Conservation (phyloP, 768 basidiomycete species). For the Leccinum pellstonianum region DNA sequence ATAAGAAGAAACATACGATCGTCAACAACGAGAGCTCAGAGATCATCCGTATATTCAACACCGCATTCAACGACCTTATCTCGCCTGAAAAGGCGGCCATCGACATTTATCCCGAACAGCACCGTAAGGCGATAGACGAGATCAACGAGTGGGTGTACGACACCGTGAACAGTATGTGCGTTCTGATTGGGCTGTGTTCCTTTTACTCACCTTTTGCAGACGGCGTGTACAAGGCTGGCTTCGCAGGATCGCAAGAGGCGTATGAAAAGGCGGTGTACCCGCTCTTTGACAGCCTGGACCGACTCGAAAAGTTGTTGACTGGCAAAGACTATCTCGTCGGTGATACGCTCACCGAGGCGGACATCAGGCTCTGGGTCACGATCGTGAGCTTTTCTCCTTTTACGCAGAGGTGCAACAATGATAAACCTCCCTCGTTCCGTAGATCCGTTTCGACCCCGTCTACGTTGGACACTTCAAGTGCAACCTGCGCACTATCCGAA, state of each 20-base stretch:
- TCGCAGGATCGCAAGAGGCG: slow-evolving; percentile 76
- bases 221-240: slow-evolving; percentile 88
- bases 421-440: not conserved
- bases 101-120: slow-evolving; percentile 76
- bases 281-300: slow-evolving; percentile 79
- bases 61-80: slow-evolving; percentile 73
- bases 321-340: slow-evolving; percentile 86
- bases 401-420: not conserved
- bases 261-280: slow-evolving; percentile 76
- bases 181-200: slow-evolving; percentile 5
- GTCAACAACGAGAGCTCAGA: slow-evolving; percentile 97
- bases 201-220: slow-evolving; percentile 38
- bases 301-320: slow-evolving; percentile 70
- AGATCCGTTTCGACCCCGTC: slow-evolving; percentile 88
- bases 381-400: slow-evolving; percentile 52
- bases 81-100: slow-evolving; percentile 61
- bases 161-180: slow-evolving; percentile 70
- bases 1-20: slow-evolving; percentile 80
- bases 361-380: slow-evolving; percentile 89
- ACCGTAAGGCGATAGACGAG: slow-evolving; percentile 75
- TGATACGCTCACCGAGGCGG: slow-evolving; percentile 78
- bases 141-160: slow-evolving; percentile 87
- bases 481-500: slow-evolving; percentile 81
- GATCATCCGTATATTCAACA: slow-evolving; percentile 93
- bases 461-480: slow-evolving; percentile 95